A percentile compares a stretch with the other conserved stretches of the same genome.
These are phyloP conservation scores for Cladorrhinum sp. DNA, from an alignment of 2,329 filamentous ascomycete genomes.

Conservation along the genomic window DNA sequence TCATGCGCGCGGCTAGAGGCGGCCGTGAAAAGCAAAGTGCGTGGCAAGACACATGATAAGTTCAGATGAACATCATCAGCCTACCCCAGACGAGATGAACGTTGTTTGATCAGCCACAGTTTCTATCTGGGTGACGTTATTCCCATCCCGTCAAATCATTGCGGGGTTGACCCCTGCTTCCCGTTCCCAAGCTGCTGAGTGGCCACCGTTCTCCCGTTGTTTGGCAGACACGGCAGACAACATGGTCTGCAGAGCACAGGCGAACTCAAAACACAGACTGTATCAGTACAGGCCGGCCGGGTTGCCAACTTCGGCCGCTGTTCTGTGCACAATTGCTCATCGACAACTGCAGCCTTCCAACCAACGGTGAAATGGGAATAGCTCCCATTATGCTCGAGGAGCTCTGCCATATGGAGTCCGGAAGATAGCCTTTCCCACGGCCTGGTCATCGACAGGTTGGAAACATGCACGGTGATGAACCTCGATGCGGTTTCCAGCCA, in stretches of 20 bases:
- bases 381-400: conserved; percentile 8
- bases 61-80: conserved; percentile 21
- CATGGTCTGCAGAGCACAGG: conserved; percentile 25
- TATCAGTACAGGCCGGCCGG: conserved; percentile 23
- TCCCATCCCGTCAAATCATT: conserved; percentile 21
- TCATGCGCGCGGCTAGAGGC: conserved; percentile 19
- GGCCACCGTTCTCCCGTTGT: conserved; percentile 19
- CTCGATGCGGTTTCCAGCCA: neutral
- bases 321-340: conserved; percentile 6
- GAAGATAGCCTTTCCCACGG: conserved; percentile 15
- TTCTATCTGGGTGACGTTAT: conserved; percentile 21
- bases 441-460: neutral
- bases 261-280: conserved; percentile 26
- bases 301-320: conserved; percentile 13
- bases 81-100: conserved; percentile 24
- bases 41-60: conserved; percentile 1
- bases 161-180: conserved; percentile 24
- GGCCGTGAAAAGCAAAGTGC: neutral
- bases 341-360: conserved; percentile 11
- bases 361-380: conserved; percentile 8
- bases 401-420: conserved; percentile 11
- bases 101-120: conserved; percentile 25
- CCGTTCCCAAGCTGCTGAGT: conserved; percentile 15
- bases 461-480: neutral
- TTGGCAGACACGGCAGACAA: conserved; percentile 17